Evolutionary conservation across 805 yeast genomes (phyloP), one percentile per base, ranked within the genome.

Genomic region (Metschnikowia similis): DNA sequence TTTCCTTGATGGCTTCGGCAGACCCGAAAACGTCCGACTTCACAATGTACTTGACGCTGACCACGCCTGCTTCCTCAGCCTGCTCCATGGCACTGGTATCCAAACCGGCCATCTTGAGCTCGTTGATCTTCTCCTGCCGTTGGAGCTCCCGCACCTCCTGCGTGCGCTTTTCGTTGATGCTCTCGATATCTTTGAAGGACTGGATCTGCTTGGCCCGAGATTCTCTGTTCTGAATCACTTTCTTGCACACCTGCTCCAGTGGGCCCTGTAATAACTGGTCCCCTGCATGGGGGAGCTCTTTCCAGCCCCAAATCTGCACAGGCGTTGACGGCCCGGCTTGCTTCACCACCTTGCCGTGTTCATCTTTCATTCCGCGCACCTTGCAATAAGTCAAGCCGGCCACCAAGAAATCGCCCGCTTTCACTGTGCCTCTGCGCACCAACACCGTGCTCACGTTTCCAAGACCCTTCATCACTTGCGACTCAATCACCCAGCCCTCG

Each of bases 21-120:
- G 98, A 91, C 0, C 99, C 99, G 57, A 85, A 84, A 1, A 92
- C 97, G 68, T 94, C 99, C 0, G 96, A 87, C 63, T 88, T 89
- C 34, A 94, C 74, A 28, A 94, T 83, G 56, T 84, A 89, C 11
- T 69, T 64, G 63, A 61, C 43, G 47, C 65, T 47, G 39, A 48
- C 46, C 2, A 55, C 52, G 3, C 58, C 58, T 3, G 57, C 58
- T 3, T 63, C 70, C 56, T 70, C 58, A 48, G 65, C 72, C 31
- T 63, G 67, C 49, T 76, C 69, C 6, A 53, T 30, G 27, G 79
- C 82, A 27, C 69, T 79, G 13, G 75, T 60, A 38, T 76, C 75
- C 48, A 87, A 73, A 0, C 95, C 95, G 47, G 82, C 79, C 54
- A 76, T 67, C 49, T 78, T 75, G 56, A 86, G 72, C 57, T 82